A percentile compares a stretch with the other conserved stretches of the same genome.
Evolutionary conservation across 257 asterid species (phyloP).

Genomic region (Ilex asprella): DNA sequence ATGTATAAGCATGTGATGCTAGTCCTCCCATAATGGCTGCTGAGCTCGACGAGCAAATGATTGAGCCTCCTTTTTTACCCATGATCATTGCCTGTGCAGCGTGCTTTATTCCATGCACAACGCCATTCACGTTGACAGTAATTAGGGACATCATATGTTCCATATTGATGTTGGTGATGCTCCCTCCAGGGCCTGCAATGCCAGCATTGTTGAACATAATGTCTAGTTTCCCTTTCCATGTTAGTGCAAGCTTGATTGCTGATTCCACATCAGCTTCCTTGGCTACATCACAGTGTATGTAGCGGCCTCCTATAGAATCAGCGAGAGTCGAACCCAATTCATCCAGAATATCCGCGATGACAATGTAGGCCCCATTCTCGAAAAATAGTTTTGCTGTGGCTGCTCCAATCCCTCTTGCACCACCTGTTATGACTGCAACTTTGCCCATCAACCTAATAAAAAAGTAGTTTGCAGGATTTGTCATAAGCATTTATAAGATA

Average conservation of each 20-base stretch:
- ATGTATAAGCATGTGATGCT: conserved; percentile 67
- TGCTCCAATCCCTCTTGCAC: conserved; percentile 86
- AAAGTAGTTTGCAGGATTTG: neutral
- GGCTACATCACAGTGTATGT: conserved; percentile 64
- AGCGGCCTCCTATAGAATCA: conserved; percentile 38
- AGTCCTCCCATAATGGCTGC: conserved; percentile 78
- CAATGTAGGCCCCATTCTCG: conserved; percentile 50
- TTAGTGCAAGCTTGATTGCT: conserved; percentile 35
- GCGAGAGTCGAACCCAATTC: conserved; percentile 44
- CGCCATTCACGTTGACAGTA: conserved; percentile 54
- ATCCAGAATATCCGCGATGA: conserved; percentile 67
- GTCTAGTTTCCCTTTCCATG: conserved; percentile 67
- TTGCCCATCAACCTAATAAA: conserved; percentile 35
- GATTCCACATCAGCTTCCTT: conserved; percentile 48
- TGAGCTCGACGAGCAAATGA: conserved; percentile 79
- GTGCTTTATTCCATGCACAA: conserved; percentile 72
- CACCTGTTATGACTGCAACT: conserved; percentile 78
- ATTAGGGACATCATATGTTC: conserved; percentile 32
- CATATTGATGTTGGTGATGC: conserved; percentile 61
- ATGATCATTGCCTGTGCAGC: conserved; percentile 68
- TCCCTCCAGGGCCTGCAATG: conserved; percentile 58
- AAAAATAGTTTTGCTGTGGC: conserved; percentile 61
- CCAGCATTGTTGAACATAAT: conserved; percentile 89
- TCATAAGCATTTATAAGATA: neutral
- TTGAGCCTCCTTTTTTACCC: conserved; percentile 36